Conservation (phyloP, 108 stramenopile genomes). For the Pseudonitzschia pungens region DNA sequence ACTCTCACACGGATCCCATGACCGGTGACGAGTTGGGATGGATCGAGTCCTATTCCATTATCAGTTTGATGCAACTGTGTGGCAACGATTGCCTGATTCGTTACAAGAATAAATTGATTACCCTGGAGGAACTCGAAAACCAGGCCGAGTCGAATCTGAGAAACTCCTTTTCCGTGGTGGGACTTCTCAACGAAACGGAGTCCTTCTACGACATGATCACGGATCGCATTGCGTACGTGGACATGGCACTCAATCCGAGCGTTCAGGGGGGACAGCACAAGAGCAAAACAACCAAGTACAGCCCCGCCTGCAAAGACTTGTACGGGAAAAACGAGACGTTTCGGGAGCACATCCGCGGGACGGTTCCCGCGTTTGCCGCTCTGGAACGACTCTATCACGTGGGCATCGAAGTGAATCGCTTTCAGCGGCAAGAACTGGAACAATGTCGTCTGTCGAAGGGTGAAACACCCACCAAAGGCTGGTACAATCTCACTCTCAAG, state of each 20-base stretch:
- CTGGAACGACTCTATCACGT: constrained; percentile 37
- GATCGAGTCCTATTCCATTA: constrained; percentile 13
- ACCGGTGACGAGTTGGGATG: constrained; percentile 10
- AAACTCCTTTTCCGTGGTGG: constrained; percentile 47
- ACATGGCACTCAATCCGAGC: constrained; percentile 18
- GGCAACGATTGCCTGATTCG: constrained; percentile 42
- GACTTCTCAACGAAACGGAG: constrained; percentile 45
- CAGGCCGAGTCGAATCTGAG: constrained; percentile 43
- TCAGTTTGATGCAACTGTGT: constrained; percentile 35
- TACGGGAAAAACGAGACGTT: constrained; percentile 15
- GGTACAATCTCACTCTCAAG: too few species aligned
- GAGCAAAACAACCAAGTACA: neutral
- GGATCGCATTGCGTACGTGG: constrained; percentile 19
- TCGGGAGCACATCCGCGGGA: neutral
- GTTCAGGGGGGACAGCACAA: neutral
- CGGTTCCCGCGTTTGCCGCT: constrained; percentile 3
- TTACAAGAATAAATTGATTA: constrained; percentile 6
- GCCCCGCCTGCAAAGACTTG: neutral
- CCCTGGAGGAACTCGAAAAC: constrained; percentile 25
- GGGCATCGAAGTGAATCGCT: constrained; percentile 42
- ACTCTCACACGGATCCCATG: neutral
- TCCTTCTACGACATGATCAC: constrained; percentile 49
- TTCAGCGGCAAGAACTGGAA: constrained; percentile 38
- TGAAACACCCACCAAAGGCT: neutral
- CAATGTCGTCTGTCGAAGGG: constrained; percentile 18